These are phyloP conservation scores for Penicillium canariense DNA, from an alignment of 495 filamentous ascomycete species.

Conservation along the genomic window DNA sequence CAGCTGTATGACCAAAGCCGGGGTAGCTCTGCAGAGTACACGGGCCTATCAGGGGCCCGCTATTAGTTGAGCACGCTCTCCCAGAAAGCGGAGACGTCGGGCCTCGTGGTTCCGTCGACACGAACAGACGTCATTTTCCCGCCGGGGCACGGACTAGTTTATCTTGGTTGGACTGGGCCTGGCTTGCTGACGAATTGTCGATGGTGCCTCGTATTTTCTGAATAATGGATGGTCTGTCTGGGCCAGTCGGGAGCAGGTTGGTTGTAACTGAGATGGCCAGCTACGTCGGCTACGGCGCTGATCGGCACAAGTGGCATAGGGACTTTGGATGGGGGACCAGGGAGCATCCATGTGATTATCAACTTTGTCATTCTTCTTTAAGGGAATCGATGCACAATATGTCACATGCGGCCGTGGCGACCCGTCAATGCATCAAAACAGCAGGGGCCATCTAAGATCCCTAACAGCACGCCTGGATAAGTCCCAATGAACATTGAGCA, in stretches of 20 bases:
- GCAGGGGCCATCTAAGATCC: no score
- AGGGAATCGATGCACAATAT: no score
- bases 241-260: background rate
- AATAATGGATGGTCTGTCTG: background rate
- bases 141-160: background rate
- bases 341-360: no score
- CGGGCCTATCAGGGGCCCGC: conserved; percentile 16
- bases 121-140: conserved; percentile 20
- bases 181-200: conserved; percentile 17
- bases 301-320: background rate
- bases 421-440: no score
- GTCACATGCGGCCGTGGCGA: no score
- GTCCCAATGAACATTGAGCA: no score
- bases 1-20: background rate
- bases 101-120: conserved; percentile 8
- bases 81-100: conserved; percentile 14
- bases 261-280: background rate
- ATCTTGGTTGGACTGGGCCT: conserved; percentile 13
- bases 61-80: conserved; percentile 1
- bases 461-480: no score
- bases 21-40: background rate
- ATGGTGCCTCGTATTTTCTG: conserved; percentile 4
- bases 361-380: no score
- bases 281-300: background rate
- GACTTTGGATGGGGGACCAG: no score